These are phyloP conservation scores for Bipolaris sorokiniana DNA, from an alignment of 2,329 filamentous ascomycete species.

Conservation along the genomic window DNA sequence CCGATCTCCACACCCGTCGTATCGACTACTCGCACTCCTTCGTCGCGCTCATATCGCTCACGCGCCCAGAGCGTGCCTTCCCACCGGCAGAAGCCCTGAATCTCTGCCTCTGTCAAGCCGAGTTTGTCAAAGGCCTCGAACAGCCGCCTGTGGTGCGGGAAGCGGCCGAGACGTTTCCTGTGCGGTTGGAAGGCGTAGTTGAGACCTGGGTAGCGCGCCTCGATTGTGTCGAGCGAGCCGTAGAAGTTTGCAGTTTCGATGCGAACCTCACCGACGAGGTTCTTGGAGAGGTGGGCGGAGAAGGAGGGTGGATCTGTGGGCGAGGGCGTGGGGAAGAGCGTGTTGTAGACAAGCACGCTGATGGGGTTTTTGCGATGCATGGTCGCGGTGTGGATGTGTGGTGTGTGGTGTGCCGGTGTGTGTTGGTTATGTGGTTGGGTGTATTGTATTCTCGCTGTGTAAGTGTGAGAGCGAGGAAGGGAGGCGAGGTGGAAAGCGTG, in stretches of 20 bases:
- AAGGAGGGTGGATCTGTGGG: constrained; percentile 74
- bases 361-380: constrained; percentile 76
- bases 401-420: neutral
- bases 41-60: constrained; percentile 78
- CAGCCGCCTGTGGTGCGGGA: constrained; percentile 75
- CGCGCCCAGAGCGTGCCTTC: constrained; percentile 84
- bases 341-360: constrained; percentile 75
- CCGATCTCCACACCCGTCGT: constrained; percentile 73
- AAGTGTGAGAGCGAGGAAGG: constrained; percentile 1
- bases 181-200: constrained; percentile 78
- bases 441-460: constrained; percentile 9
- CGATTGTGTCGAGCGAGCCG: constrained; percentile 77
- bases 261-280: constrained; percentile 77
- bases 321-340: constrained; percentile 73
- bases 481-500: neutral
- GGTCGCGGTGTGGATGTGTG: constrained; percentile 28
- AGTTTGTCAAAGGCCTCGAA: constrained; percentile 77
- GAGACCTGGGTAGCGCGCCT: constrained; percentile 81
- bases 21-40: constrained; percentile 71
- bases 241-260: constrained; percentile 81
- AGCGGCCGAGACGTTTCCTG: constrained; percentile 77
- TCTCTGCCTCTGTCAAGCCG: constrained; percentile 71
- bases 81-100: constrained; percentile 76
- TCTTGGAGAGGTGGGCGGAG: constrained; percentile 70
- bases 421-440: neutral